Percentiles rank a stretch among this genome's conserved stretches.
These are phyloP conservation scores for Panicum virgatum DNA, from an alignment of 202 grass and related monocot species.

Conservation along the genomic window DNA sequence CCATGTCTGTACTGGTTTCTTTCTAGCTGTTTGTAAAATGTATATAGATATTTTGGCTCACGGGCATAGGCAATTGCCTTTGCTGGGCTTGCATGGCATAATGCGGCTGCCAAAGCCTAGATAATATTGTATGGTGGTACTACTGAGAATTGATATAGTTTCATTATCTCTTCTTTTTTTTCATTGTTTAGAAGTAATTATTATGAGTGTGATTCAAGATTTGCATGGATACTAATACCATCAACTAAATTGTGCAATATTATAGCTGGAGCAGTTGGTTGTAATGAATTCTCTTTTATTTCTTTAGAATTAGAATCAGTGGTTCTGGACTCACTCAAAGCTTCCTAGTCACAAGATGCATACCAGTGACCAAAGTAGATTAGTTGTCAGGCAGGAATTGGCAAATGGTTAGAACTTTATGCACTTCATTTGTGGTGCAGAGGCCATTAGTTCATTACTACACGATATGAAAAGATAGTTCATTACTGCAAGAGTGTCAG, in stretches of 20 bases:
- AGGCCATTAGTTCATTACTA: slow-evolving; percentile 1
- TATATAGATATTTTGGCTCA: background rate
- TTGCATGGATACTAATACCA: background rate
- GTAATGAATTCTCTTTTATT: background rate
- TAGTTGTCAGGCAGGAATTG: background rate
- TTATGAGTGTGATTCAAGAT: background rate
- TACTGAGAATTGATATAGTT: background rate
- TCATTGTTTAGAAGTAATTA: background rate
- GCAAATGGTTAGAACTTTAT: slow-evolving; percentile 2
- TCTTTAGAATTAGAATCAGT: slow-evolving; percentile 1
- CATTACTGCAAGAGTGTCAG: background rate
- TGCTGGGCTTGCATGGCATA: background rate
- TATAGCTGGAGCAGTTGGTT: background rate
- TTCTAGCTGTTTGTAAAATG: background rate
- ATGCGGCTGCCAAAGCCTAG: background rate
- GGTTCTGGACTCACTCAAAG: background rate
- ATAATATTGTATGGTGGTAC: background rate
- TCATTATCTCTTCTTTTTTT: background rate
- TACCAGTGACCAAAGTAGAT: background rate
- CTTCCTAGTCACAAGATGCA: background rate
- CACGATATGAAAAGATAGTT: slow-evolving; percentile 1
- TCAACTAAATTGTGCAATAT: background rate
- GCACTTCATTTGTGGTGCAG: background rate
- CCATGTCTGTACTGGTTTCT: background rate
- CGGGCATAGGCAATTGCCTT: background rate